These are phyloP conservation scores for Annulohypoxylon nitens DNA, from an alignment of 495 filamentous ascomycete species.

Conservation along the genomic window DNA sequence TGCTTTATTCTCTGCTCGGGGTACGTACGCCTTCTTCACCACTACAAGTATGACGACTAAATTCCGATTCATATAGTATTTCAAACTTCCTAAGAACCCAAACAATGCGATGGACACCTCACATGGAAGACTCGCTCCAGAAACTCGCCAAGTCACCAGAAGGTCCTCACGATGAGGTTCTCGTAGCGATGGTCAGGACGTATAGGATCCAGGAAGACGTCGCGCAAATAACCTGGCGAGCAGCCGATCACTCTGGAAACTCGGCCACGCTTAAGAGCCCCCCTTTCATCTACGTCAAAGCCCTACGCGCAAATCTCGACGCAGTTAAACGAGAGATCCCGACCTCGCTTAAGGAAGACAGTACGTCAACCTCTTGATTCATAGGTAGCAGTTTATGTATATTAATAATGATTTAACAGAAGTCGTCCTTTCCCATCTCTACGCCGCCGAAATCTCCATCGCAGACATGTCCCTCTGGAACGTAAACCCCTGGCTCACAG, in stretches of 20 bases:
- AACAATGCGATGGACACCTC: slow-evolving; percentile 51
- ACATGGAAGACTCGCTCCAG: slow-evolving; percentile 52
- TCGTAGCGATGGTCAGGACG: slow-evolving; percentile 52
- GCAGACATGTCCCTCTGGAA: slow-evolving; percentile 47
- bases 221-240: slow-evolving; percentile 35
- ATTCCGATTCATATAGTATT: slow-evolving; percentile 40
- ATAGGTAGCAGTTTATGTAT: too few species aligned
- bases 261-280: slow-evolving; percentile 27
- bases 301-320: slow-evolving; percentile 36
- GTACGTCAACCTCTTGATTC: slow-evolving; percentile 27
- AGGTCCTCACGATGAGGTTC: slow-evolving; percentile 43
- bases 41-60: background rate
- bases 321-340: slow-evolving; percentile 40
- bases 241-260: slow-evolving; percentile 24
- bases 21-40: slow-evolving; percentile 22
- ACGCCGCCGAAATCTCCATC: slow-evolving; percentile 41
- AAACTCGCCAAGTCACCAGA: slow-evolving; percentile 41
- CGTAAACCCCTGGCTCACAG: slow-evolving; percentile 34
- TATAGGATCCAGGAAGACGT: slow-evolving; percentile 50
- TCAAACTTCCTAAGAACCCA: slow-evolving; percentile 47
- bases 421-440: slow-evolving; percentile 27
- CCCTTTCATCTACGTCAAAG: slow-evolving; percentile 38
- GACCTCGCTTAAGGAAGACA: slow-evolving; percentile 31
- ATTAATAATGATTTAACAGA: too few species aligned
- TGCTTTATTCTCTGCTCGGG: slow-evolving; percentile 44